Conservation (phyloP, 2,329 filamentous ascomycete genomes). For the Mycocentrospora acerina region DNA sequence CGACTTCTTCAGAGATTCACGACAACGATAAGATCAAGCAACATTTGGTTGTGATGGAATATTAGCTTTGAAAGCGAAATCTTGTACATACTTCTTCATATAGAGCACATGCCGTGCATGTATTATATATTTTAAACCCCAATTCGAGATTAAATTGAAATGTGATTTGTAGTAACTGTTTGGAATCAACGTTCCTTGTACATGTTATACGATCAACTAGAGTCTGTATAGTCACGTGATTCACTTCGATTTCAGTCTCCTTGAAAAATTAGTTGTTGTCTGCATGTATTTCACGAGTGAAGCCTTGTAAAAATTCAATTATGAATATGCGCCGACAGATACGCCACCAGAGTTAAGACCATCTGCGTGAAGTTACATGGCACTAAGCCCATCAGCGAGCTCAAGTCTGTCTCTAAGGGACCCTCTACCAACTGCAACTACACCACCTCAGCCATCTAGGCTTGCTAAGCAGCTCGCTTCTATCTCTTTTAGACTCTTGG, state of each 20-base stretch:
- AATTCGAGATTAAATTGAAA: no score
- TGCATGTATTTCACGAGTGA: no score
- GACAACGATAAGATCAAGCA: slow-evolving; percentile 4
- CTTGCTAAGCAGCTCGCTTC: slow-evolving; percentile 32
- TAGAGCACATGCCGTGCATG: slow-evolving; percentile 13
- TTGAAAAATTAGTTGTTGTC: no score
- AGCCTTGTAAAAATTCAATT: no score
- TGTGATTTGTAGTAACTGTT: no score
- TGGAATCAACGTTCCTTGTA: no score
- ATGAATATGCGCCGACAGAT: slow-evolving; percentile 44
- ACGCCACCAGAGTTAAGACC: slow-evolving; percentile 30
- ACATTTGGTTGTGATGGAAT: slow-evolving; percentile 10
- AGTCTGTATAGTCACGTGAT: no score
- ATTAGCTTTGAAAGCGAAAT: slow-evolving; percentile 18
- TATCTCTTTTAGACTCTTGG: no score
- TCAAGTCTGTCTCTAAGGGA: slow-evolving; percentile 31
- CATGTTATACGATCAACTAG: no score
- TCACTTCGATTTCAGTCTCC: no score
- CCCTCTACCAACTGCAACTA: slow-evolving; percentile 33
- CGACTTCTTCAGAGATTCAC: background rate
- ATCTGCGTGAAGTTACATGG: slow-evolving; percentile 41
- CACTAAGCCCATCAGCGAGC: slow-evolving; percentile 31
- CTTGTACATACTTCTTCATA: slow-evolving; percentile 17
- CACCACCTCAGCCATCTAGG: slow-evolving; percentile 31
- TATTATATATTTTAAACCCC: slow-evolving; percentile 3